Evolutionary conservation across 768 basidiomycete species (phyloP), one percentile per base, ranked within the genome.

Genomic region (Serendipita sp.): DNA sequence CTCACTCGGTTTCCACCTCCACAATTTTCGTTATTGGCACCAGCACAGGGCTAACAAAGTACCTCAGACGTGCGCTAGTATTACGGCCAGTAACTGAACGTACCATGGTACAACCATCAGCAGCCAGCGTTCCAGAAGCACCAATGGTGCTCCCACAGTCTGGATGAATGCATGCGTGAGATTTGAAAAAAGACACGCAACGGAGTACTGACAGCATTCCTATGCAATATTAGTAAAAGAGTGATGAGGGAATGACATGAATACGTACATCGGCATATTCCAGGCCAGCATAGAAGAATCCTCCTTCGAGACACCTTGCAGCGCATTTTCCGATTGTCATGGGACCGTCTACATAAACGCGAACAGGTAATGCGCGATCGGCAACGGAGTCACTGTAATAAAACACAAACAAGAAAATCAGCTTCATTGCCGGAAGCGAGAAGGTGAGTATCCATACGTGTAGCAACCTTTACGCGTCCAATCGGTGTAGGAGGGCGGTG

Each of bases 81-180:
- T 7, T 7, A 38, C 5, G 7, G 5, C 34, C 34, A 14, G 34
- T 38, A 84, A 82, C 13, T 85, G 85, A 2, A 71, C 86, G 88
- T 24, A 75, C 65, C 85, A 86, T 87, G 66, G 75, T 77, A 68
- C 88, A 91, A 50, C 80, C 81, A 1, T 76, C 71, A 0, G 78
- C 66, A 0, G 76, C 75, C 0, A 77, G 75, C 22, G 73, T 75
- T 17, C 79, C 79, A 14, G 74, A 76, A 64, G 80, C 78, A 28
- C 68, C 69, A 64, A 84, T 72, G 22, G 72, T 64, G 1, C 72
- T 69, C 24, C 74, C 81, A 67, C 84, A 87, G 68, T 75, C 82
- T 84, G n/a, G 7, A 28, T 20, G 7, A n/a, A 48, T 5, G 9
- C 7, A 9, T 20, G 9, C 17, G 26, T 9, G 20, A 5, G 7